Conservation (phyloP, 2,329 filamentous ascomycete species). For the Rhynchosporium agropyri region DNA sequence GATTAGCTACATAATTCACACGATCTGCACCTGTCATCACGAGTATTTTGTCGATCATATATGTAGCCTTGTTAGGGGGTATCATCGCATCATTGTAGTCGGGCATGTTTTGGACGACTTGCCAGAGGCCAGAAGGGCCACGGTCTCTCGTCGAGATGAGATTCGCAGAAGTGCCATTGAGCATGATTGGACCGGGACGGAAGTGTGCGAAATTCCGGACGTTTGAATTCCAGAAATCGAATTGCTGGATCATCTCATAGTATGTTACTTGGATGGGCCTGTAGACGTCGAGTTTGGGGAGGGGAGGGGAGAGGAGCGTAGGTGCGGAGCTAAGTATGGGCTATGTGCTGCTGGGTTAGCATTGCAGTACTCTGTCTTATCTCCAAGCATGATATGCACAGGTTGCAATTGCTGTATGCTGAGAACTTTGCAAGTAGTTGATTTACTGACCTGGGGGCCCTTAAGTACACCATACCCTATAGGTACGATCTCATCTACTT, state of each 20-base stretch:
- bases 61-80: neutral
- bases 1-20: neutral
- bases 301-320: neutral
- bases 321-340: slow-evolving; percentile 1
- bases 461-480: neutral
- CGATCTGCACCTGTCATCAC: neutral
- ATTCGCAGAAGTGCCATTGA: neutral
- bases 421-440: neutral
- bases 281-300: neutral
- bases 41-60: neutral
- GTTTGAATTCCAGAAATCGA: slow-evolving; percentile 9
- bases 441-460: slow-evolving; percentile 2
- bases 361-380: neutral
- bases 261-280: slow-evolving; percentile 8
- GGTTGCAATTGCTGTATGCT: too few relatives aligned
- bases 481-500: neutral
- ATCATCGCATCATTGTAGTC: neutral
- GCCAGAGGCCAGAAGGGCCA: neutral
- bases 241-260: slow-evolving; percentile 5
- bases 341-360: neutral
- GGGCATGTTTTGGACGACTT: neutral
- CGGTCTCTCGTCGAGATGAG: slow-evolving; percentile 1
- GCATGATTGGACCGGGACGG: neutral
- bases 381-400: neutral
- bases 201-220: slow-evolving; percentile 6